Evolutionary conservation across 139 green algal species (phyloP).

Genomic region (Picochlorum sp.): DNA sequence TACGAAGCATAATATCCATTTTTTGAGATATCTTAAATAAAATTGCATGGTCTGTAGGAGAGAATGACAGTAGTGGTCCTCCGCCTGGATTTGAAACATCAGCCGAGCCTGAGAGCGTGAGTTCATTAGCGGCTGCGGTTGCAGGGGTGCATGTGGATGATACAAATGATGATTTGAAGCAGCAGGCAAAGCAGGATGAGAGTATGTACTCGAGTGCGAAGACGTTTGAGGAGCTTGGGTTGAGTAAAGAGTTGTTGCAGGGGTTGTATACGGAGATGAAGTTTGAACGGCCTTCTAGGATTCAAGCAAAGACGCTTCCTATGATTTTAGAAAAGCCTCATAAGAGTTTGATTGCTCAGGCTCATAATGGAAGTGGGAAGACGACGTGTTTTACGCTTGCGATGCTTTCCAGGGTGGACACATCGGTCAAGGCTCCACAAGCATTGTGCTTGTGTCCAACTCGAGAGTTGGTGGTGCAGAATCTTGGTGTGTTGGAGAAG

Average conservation of each 20-base stretch:
- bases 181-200: constrained; percentile 33
- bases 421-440: constrained; percentile 57
- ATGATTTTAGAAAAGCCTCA: constrained; percentile 90
- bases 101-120: not conserved
- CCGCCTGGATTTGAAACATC: constrained; percentile 36
- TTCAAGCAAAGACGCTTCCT: constrained; percentile 84
- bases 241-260: constrained; percentile 67
- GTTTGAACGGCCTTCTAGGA: constrained; percentile 86
- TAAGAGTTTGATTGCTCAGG: constrained; percentile 80
- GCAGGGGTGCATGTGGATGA: constrained; percentile 37
- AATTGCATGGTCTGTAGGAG: not conserved
- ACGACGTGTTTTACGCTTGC: constrained; percentile 97
- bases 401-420: constrained; percentile 92
- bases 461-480: constrained; percentile 92
- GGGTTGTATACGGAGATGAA: constrained; percentile 98
- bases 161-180: constrained; percentile 42
- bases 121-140: constrained; percentile 8
- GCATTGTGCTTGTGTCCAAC: constrained; percentile 96
- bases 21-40: not conserved
- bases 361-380: constrained; percentile 97
- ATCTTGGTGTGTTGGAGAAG: constrained; percentile 72
- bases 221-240: constrained; percentile 80
- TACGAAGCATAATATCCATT: too few relatives aligned
- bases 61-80: not conserved
- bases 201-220: constrained; percentile 69